A percentile compares a stretch with the other conserved stretches of the same genome.
Evolutionary conservation across 805 yeast genomes (phyloP).

Genomic region (Wickerhamiella kazuoi): DNA sequence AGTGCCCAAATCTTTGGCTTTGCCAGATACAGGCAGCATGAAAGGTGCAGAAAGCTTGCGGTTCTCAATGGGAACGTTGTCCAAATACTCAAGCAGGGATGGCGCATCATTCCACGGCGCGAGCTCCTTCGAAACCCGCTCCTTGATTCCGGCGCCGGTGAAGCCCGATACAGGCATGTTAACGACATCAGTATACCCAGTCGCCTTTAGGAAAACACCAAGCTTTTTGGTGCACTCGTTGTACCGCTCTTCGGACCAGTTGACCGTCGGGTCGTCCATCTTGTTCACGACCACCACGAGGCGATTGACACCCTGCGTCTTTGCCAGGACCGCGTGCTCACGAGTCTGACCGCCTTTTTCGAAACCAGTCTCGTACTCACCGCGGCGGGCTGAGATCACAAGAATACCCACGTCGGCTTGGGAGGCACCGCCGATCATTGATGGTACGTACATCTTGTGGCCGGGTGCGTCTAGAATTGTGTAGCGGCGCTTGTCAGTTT

Average conservation of each 20-base stretch:
- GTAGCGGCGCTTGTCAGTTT: slow-evolving; percentile 94
- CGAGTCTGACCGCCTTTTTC: slow-evolving; percentile 98
- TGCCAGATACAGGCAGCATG: slow-evolving; percentile 89
- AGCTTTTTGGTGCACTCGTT: slow-evolving; percentile 85
- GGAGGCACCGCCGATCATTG: slow-evolving; percentile 99
- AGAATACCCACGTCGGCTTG: slow-evolving; percentile 98
- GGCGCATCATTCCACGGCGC: slow-evolving; percentile 96
- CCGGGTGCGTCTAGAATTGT: slow-evolving; percentile 99
- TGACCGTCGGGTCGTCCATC: slow-evolving; percentile 97
- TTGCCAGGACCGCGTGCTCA: slow-evolving; percentile 93
- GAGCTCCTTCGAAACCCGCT: slow-evolving; percentile 46
- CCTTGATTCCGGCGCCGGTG: slow-evolving; percentile 94
- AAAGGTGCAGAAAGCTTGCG: slow-evolving; percentile 89
- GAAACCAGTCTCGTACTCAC: slow-evolving; percentile 98
- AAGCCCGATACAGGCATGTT: slow-evolving; percentile 97
- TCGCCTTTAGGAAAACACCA: slow-evolving; percentile 49
- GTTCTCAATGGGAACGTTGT: slow-evolving; percentile 58
- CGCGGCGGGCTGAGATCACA: slow-evolving; percentile 95
- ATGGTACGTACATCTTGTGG: slow-evolving; percentile 95
- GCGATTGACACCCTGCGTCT: slow-evolving; percentile 95
- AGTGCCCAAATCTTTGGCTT: slow-evolving; percentile 94
- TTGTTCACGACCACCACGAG: slow-evolving; percentile 88
- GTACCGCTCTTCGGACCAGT: slow-evolving; percentile 91
- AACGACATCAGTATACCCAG: slow-evolving; percentile 78
- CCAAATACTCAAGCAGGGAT: slow-evolving; percentile 75